Conservation (phyloP, 2,329 filamentous ascomycete species). For the Exophiala spinifera region DNA sequence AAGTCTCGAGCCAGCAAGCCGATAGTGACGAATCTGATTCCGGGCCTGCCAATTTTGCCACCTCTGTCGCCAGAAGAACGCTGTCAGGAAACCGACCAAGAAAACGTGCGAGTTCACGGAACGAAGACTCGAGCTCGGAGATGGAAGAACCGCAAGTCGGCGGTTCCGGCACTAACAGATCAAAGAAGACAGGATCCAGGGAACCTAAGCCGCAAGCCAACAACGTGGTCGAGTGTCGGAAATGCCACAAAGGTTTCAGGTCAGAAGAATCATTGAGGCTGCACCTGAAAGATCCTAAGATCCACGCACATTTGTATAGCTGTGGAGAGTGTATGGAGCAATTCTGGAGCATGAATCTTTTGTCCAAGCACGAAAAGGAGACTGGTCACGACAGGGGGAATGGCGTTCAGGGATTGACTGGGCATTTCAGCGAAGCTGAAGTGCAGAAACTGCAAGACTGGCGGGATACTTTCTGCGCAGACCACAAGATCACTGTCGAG, state of each 20-base stretch:
- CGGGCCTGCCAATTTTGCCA: conserved; percentile 17
- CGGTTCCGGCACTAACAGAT: neutral
- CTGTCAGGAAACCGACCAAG: conserved; percentile 1
- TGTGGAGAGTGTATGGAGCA: conserved; percentile 15
- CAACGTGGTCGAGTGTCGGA: conserved; percentile 9
- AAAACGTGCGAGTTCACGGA: neutral
- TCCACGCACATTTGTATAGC: conserved; percentile 7
- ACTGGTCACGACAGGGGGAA: conserved; percentile 17
- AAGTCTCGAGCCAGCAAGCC: neutral
- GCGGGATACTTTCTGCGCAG: conserved; percentile 26
- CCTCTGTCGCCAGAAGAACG: conserved; percentile 20
- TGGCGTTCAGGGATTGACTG: conserved; percentile 14
- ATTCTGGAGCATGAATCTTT: conserved; percentile 12
- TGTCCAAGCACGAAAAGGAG: conserved; percentile 22
- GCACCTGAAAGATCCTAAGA: conserved; percentile 14
- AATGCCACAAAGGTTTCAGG: conserved; percentile 14
- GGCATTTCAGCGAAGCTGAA: conserved; percentile 23
- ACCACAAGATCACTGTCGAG: conserved; percentile 17
- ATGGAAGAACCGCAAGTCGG: neutral
- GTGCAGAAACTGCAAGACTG: conserved; percentile 22
- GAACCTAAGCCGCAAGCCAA: neutral
- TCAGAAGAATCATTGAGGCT: neutral
- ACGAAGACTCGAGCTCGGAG: conserved; percentile 14
- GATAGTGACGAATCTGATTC: conserved; percentile 2
- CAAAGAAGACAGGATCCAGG: neutral